Conservation (phyloP, 805 yeast species). For the Lipomyces sp. region DNA sequence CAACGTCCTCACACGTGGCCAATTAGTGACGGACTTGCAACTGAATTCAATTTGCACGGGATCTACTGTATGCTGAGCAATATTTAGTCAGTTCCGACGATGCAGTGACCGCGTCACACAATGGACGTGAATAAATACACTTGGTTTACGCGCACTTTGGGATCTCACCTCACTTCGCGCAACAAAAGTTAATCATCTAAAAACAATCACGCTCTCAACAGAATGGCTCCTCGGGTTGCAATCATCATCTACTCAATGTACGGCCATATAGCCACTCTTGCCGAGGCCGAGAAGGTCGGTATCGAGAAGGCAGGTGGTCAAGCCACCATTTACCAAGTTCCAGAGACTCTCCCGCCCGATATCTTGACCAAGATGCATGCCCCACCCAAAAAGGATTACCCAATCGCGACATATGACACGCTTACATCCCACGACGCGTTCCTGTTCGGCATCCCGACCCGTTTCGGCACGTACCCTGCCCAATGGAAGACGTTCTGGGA, state of each 20-base stretch:
- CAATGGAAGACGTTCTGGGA: constrained; percentile 81
- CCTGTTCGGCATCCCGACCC: constrained; percentile 78
- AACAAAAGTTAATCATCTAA: background rate
- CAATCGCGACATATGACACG: constrained; percentile 62
- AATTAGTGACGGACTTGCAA: too few relatives aligned
- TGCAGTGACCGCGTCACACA: too few relatives aligned
- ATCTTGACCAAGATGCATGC: constrained; percentile 69
- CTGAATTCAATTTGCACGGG: too few relatives aligned
- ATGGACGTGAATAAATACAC: too few relatives aligned
- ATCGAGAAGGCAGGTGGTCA: constrained; percentile 69
- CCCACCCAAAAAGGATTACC: constrained; percentile 53
- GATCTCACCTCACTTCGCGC: background rate
- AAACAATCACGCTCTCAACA: background rate
- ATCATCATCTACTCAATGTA: constrained; percentile 80
- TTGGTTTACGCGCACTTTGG: too few relatives aligned
- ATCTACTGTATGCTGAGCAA: too few relatives aligned
- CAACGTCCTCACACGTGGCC: too few relatives aligned
- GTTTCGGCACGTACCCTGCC: constrained; percentile 76
- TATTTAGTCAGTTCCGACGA: too few relatives aligned
- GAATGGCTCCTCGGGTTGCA: constrained; percentile 58
- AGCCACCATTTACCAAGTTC: constrained; percentile 77
- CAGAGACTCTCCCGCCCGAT: constrained; percentile 73
- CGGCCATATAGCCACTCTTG: constrained; percentile 74
- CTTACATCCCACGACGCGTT: constrained; percentile 71
- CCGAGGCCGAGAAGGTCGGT: constrained; percentile 71